Base-by-base conservation (phyloP, 768 basidiomycete species). In the Kwoniella shandongensis region DNA sequence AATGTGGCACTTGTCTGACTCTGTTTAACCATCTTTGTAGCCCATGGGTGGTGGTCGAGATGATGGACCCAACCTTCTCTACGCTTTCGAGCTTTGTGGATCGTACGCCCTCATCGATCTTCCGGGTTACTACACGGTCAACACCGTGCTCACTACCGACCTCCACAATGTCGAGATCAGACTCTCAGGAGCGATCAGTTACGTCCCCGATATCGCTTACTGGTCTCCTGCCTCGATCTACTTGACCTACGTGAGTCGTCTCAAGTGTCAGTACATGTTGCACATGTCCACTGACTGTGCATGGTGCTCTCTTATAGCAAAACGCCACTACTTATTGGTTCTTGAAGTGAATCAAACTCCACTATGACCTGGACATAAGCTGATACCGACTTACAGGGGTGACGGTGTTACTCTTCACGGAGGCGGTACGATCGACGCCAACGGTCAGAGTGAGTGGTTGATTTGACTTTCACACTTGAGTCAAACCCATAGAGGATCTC, bases 351-450 rank as follows among this genome's bases (percentile, higher is more conserved):
- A 38, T 38, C 22, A 12, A 13, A 23, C 41, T 18, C 20, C 18
- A 18, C 7, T 48, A 18, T 4, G 22, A 30, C 7, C 35, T 20
- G 5, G 25, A n/a, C n/a, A 11, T 11, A 18, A 20, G 35, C 48
- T 50, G 48, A 50, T 20, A 38, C 15, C n/a, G 12, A 10, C 10
- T 22, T 38, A 23, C 15, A 39, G 42, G 4, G 67, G 66, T 1
- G 32, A 57, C 32, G 62, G 61, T 29, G 53, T 68, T 17, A 63
- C 63, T 17, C 51, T 70, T 15, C 80, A 81, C 52, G 85, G 86
- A 6, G 84, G 85, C 32, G 85, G 85, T 11, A 84, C 83, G 2
- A 78, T 87, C 17, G 84, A 86, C 66, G 86, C 85, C 17, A 80
- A 81, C 29, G 86, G 86, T 11, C 85, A 86, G 35, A 59, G 59